Evolutionary conservation across 202 grass and related monocot genomes (phyloP), one percentile per base, ranked within the genome.

Genomic region (Elaeis oleifera): DNA sequence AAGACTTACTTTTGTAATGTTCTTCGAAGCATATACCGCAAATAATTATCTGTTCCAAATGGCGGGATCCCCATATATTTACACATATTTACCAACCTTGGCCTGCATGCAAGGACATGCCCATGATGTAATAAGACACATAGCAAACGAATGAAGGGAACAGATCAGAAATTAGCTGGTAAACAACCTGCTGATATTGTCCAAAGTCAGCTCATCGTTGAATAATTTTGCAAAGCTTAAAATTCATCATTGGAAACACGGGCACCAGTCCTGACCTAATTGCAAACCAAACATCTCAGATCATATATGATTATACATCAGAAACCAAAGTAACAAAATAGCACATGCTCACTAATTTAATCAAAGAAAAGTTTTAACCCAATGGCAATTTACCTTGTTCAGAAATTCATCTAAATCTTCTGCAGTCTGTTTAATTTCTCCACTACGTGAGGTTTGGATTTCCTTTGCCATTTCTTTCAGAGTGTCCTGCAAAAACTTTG

Each of bases 21-120:
- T 72, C 87, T 99, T 23, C 94, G 85, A 84, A 99, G 88, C 94
- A 94, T 99, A 73, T 89, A 99, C 25, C 85, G 84, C 64, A 99
- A 79, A 83, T 94, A 99, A 69, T 99, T 80, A 70, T 99, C 94
- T 13, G 94, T 99, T 71, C 94, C 94, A 60, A 94, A 99, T 78
- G 94, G 94, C 52, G 68, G 85, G 19, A 99, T 82, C 59, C 88
- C 94, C 94, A 99, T 99, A 75, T 99, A 99, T 72, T 99, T 99
- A 79, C 94, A 99, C 94, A 99, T 99, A 80, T 99, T 99, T 26
- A 99, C 89, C 78, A 99, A 84, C 36, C 94, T 84, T 29, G 94
- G 63, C 79, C 86, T 99, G 83, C 68, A 78, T 36, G 62, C 22
- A 71, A 83, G 66, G 53, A 77, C 71, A 54, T 16, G 74, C 4